Base-by-base conservation (phyloP, 257 asterid genomes). In the Galeopsis tetrahit region DNA sequence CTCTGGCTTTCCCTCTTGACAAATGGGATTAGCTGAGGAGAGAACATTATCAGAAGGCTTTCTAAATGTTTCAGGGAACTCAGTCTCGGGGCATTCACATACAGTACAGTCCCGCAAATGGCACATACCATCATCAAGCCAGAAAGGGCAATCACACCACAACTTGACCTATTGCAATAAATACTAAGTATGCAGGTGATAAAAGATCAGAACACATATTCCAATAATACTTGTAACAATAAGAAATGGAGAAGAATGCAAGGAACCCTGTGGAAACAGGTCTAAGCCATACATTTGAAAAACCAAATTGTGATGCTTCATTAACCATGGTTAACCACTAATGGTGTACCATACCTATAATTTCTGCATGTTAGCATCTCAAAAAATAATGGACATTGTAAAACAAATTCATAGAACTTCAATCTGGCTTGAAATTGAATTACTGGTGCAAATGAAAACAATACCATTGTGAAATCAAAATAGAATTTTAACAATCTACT, bases 101-200 rank as follows among this genome's bases (percentile, higher is more conserved):
- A 89, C 84, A 66, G 86, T 82, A 78, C 91, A 89, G 69, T 87
- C 93, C 58, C 89, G 65, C 82, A 79, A 76, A 10, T 10, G 82
- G 78, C 91, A 89, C 87, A 85, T 75, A 7, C 87, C 93, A 79
- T 89, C 86, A 75, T 83, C 91, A 2, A 87, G 87, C 93, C 96
- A 87, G 75, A 88, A 84, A 10, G 92, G 95, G 74, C 96, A 89
- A 79, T 89, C 91, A 76, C 93, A 89, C 89, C 91, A 80, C 80
- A 89, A 70, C 67, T 89, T 89, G 8, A 85, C 89, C 96, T 89
- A 56, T 39, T 10, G 13, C 32, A 53, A 17, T 57, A 60, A 52
- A 40, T 34, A 44, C 55, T 49, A 49, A 70, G 52, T 35, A 35
- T 17, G 28, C 43, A 28, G n/a, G 66, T 21, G 57, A 63, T 31